Conservation (phyloP, 352 stramenopile genomes). For the Thraustotheca clavata region DNA sequence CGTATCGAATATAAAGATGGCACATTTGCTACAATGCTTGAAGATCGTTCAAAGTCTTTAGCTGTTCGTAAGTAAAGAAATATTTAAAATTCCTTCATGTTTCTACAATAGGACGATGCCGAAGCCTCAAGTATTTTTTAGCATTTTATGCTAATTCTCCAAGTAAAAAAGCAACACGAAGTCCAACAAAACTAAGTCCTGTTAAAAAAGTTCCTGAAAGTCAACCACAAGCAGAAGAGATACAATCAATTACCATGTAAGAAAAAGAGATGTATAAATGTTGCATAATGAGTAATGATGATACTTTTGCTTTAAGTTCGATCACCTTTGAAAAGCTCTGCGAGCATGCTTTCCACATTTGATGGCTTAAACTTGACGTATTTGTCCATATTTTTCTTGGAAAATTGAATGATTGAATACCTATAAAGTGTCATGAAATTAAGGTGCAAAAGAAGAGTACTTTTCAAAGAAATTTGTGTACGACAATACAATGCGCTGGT, state of each 20-base stretch:
- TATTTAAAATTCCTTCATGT: neutral
- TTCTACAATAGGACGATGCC: constrained; percentile 1
- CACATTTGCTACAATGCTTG: neutral
- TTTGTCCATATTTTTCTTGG: constrained; percentile 85
- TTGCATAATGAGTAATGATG: too few relatives aligned
- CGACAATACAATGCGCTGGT: constrained; percentile 71
- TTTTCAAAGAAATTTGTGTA: constrained; percentile 92
- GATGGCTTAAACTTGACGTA: constrained; percentile 86
- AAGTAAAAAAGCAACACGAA: neutral
- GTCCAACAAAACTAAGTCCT: neutral
- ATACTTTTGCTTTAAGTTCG: too few relatives aligned
- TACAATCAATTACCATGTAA: neutral
- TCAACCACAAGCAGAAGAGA: too few relatives aligned
- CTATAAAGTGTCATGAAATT: constrained; percentile 25
- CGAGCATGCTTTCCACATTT: constrained; percentile 71
- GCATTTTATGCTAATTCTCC: constrained; percentile 3
- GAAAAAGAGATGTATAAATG: too few relatives aligned
- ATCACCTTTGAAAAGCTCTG: constrained; percentile 71
- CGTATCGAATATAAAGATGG: constrained; percentile 15
- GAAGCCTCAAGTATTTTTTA: constrained; percentile 17
- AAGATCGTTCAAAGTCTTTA: constrained; percentile 4
- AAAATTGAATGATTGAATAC: constrained; percentile 87
- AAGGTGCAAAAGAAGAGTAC: constrained; percentile 27
- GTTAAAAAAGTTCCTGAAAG: neutral
- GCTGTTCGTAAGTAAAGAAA: neutral